These are phyloP conservation scores for Petrea volubilis DNA, from an alignment of 257 asterid genomes.

Conservation along the genomic window DNA sequence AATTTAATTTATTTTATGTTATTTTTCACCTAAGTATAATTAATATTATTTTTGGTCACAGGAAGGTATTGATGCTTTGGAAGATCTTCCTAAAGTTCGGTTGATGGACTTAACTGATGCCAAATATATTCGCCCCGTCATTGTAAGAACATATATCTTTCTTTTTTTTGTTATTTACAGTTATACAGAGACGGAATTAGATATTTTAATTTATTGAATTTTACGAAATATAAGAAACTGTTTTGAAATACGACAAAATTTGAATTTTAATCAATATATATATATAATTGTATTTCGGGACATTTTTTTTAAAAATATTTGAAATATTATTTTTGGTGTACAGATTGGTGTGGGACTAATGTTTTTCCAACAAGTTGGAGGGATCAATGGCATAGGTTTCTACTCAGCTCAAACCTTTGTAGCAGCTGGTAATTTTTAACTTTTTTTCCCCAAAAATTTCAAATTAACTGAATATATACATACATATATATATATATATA, in stretches of 20 bases:
- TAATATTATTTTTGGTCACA: conserved; percentile 15
- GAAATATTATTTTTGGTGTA: neutral
- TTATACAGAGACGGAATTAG: neutral
- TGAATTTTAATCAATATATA: neutral
- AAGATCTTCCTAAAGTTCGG: conserved; percentile 55
- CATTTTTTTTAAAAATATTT: neutral
- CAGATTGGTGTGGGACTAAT: conserved; percentile 83
- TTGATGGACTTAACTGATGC: conserved; percentile 51
- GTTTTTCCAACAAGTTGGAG: conserved; percentile 77
- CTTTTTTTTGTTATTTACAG: neutral
- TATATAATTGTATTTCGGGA: no score
- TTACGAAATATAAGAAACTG: no score
- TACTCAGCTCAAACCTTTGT: conserved; percentile 77
- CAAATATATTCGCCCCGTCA: conserved; percentile 64
- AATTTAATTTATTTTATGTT: neutral
- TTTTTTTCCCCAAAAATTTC: neutral
- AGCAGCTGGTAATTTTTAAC: conserved; percentile 48
- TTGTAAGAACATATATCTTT: conserved; percentile 40
- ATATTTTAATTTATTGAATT: no score
- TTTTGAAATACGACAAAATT: no score
- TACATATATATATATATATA: no score
- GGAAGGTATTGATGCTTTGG: conserved; percentile 50
- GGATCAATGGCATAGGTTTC: conserved; percentile 80
- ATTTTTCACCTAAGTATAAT: neutral
- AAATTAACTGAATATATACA: neutral